Percentiles rank a stretch among this genome's conserved stretches.
Conservation (phyloP, 495 filamentous ascomycete genomes). For the Neurospora cerealis region DNA sequence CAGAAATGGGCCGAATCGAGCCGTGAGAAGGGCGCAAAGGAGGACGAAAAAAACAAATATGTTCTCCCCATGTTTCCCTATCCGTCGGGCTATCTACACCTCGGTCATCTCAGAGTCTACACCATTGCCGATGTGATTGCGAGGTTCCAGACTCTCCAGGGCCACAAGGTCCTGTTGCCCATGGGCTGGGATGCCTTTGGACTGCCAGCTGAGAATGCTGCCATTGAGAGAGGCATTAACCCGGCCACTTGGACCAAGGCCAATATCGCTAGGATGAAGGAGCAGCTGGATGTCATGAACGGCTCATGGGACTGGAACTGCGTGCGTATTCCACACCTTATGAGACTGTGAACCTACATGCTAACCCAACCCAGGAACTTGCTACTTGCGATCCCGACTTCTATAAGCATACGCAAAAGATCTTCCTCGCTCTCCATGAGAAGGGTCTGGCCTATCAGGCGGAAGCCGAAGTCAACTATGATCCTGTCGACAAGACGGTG, state of each 20-base stretch:
- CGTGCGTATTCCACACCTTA: conserved; percentile 38
- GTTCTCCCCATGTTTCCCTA: conserved; percentile 91
- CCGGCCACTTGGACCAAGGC: conserved; percentile 67
- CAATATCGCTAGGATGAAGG: conserved; percentile 79
- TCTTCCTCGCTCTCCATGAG: conserved; percentile 68
- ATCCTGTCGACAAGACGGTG: conserved; percentile 82
- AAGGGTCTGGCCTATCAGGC: conserved; percentile 67
- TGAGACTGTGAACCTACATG: neutral
- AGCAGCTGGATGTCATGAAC: conserved; percentile 66
- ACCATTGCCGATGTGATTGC: conserved; percentile 82
- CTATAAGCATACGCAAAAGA: conserved; percentile 79
- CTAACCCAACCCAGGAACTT: conserved; percentile 51
- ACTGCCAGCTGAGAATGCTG: conserved; percentile 84
- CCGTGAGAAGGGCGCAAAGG: neutral
- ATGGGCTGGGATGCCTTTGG: conserved; percentile 96
- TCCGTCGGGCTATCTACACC: conserved; percentile 79
- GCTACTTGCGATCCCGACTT: conserved; percentile 74
- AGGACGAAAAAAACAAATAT: conserved; percentile 47
- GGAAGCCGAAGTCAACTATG: conserved; percentile 78
- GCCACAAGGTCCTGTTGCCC: conserved; percentile 67
- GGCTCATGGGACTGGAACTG: conserved; percentile 73
- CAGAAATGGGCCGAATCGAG: conserved; percentile 20
- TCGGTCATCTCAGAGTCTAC: conserved; percentile 83
- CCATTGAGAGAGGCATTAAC: conserved; percentile 75
- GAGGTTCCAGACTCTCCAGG: conserved; percentile 66